Conservation (phyloP, 768 basidiomycete species). For the Kwoniella sp. region DNA sequence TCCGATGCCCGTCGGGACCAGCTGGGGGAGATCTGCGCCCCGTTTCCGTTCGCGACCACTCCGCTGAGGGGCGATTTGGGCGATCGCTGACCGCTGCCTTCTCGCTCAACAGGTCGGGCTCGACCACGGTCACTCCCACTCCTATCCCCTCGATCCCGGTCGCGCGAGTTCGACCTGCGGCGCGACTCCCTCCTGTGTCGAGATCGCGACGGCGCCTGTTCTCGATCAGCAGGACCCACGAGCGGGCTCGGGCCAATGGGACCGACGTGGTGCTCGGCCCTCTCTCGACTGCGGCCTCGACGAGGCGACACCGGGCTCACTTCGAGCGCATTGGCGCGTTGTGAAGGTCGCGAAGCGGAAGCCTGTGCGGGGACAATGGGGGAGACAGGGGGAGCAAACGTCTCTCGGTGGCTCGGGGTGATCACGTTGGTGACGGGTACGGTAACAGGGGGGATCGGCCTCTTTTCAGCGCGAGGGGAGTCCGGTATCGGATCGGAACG, state of each 20-base stretch:
- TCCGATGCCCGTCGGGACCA: conserved; percentile 23
- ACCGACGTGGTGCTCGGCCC: conserved; percentile 18
- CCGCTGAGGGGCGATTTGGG: conserved; percentile 2
- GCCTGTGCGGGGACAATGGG: conserved; percentile 5
- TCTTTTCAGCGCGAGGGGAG: conserved; percentile 1
- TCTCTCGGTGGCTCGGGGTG: conserved; percentile 10
- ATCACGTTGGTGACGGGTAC: conserved; percentile 12
- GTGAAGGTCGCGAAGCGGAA: conserved; percentile 4
- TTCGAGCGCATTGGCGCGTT: conserved; percentile 1
- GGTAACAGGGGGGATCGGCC: background rate
- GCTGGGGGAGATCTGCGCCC: conserved; percentile 26
- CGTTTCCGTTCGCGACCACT: background rate
- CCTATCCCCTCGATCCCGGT: conserved; percentile 5
- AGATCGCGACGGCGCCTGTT: conserved; percentile 32
- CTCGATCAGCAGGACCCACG: conserved; percentile 28
- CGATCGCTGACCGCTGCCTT: background rate
- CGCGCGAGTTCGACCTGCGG: conserved; percentile 22
- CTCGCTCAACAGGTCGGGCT: background rate
- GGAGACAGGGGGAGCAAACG: background rate
- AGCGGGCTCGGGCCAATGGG: conserved; percentile 2
- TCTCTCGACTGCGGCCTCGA: conserved; percentile 33
- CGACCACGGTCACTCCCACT: background rate
- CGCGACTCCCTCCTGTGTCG: conserved; percentile 16
- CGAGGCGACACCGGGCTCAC: conserved; percentile 8
- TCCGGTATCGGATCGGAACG: conserved; percentile 35